Evolutionary conservation across 768 basidiomycete species (phyloP), one percentile per base, ranked within the genome.

Genomic region (Asterophora parasitica): DNA sequence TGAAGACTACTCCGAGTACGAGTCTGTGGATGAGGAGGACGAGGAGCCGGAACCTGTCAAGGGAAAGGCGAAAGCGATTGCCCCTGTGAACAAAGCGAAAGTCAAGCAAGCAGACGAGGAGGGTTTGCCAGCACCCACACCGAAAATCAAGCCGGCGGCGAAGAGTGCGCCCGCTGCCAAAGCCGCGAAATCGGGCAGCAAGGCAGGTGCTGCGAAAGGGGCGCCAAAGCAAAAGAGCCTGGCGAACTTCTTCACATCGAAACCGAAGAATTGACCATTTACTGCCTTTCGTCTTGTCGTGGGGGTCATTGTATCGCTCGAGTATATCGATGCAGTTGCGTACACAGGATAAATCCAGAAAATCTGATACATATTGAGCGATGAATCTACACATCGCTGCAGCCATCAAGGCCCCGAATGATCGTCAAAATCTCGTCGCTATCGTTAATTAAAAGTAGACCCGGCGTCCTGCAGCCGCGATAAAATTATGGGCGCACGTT

Each of bases 1-100:
- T 31, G 83, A 88, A 59, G 89, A 91, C 60, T 85, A 87, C 60
- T 86, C 86, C 6, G 80, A 79, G 13, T 91, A 87, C 58, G 88
- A 92, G 64, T 88, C 87, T 7, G 84, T 85, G 7, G 77, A 77
- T 7, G 85, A 81, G 48, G 74, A 82, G 23, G 79, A 73, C 16
- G 81, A 76, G 49, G 72, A 62, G 20, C 50, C 53, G 27, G 48
- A 52, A 23, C 27, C 46, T 47, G 48, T 60, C 2, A 66, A 68
- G 49, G 52, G 48, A 16, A 69, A 65, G 54, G 54, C 55, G 28
- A 63, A 61, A 37, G 49, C 57, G 1, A 59, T 60, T 39, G 50
- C 46, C 3, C 19, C 35, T n/a, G 35, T n/a, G 8, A 46, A 46
- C 53, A 40, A 61, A 23, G 23, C 23, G 8, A 46, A 46, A 53